Evolutionary conservation across 2,329 filamentous ascomycete species (phyloP), one percentile per base, ranked within the genome.

Genomic region (Pseudogymnoascus sp.): DNA sequence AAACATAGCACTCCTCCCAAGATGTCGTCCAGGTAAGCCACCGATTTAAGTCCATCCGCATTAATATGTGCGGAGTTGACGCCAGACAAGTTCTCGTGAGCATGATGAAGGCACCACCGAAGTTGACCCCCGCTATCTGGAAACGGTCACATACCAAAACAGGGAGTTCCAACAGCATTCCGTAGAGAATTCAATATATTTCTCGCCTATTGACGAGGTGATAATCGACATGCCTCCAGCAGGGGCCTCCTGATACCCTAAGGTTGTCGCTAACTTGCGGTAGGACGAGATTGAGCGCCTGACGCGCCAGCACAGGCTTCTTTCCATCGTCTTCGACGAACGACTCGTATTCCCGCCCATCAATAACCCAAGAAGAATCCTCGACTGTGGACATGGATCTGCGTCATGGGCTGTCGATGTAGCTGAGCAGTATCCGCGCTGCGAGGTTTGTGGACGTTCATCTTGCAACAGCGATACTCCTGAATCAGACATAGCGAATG

Each of bases 371-470:
- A 77, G 78, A 68, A 82, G 81, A 70, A 81, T 92, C 45, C 79
- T 92, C 28, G 89, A 92, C 65, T 91, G 88, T 69, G 89, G 89
- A 0, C 89, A 85, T 74, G 89, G 89, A 43, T 81, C 85, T n/a
- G 88, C 81, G 43, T 79, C 84, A 60, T 92, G 89, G 89, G 87
- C 88, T 21, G 76, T 84, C 36, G 86, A 88, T 23, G 85, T 89
- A 62, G 89, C 89, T 57, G 81, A 84, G 71, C 78, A 82, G 67
- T 78, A 87, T 75, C 87, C 87, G 60, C 76, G 79, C 66, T 88
- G 85, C 71, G 82, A 90, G 79, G 89, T 90, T 72, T 70, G 78
- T 72, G 43, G 28, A 25, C 11, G 19, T 34, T 19, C 34, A 34
- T 37, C 41, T 62, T 23, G 41, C 61, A 28, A 41, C 37, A 23